Percentiles rank a stretch among this genome's conserved stretches.
phyloP scores from a whole-genome alignment of 345 rosid genomes.

The Acer saccharum region DNA sequence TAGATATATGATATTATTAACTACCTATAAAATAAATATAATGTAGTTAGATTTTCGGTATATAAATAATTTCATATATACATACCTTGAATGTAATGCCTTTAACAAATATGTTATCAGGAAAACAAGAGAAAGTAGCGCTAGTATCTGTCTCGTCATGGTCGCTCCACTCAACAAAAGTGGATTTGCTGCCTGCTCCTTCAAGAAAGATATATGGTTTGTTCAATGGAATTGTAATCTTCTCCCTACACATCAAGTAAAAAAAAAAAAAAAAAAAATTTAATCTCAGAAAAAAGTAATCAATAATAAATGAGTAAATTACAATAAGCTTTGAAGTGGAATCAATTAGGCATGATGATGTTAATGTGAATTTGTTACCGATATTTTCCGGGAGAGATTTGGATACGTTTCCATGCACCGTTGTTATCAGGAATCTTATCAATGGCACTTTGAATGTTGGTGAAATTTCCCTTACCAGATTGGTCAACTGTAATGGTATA shows the following conservation, averaged over 20 bases:
- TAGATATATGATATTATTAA: too few relatives aligned
- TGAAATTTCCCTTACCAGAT: constrained; percentile 25
- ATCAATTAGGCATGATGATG: too few relatives aligned
- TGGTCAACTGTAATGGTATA: constrained; percentile 16
- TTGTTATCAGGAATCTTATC: constrained; percentile 21
- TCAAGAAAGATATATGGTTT: constrained; percentile 34
- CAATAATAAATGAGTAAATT: too few relatives aligned
- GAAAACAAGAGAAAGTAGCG: constrained; percentile 27
- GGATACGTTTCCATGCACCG: constrained; percentile 11
- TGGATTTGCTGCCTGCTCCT: constrained; percentile 19
- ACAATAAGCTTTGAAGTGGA: too few relatives aligned
- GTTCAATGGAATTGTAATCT: constrained; percentile 16
- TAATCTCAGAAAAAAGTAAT: too few relatives aligned
- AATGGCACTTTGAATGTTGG: constrained; percentile 26
- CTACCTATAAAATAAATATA: too few relatives aligned
- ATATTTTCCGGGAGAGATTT: constrained; percentile 18
- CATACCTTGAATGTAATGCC: constrained; percentile 31
- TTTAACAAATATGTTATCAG: constrained; percentile 29
- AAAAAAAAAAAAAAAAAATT: too few relatives aligned
- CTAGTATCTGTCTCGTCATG: neutral
- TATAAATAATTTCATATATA: too few relatives aligned
- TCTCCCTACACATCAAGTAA: constrained; percentile 23
- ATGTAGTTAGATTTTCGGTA: too few relatives aligned
- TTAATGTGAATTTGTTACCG: neutral
- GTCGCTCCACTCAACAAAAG: constrained; percentile 36